Evolutionary conservation across 768 basidiomycete genomes (phyloP).

Genomic region (Suillus placidus): DNA sequence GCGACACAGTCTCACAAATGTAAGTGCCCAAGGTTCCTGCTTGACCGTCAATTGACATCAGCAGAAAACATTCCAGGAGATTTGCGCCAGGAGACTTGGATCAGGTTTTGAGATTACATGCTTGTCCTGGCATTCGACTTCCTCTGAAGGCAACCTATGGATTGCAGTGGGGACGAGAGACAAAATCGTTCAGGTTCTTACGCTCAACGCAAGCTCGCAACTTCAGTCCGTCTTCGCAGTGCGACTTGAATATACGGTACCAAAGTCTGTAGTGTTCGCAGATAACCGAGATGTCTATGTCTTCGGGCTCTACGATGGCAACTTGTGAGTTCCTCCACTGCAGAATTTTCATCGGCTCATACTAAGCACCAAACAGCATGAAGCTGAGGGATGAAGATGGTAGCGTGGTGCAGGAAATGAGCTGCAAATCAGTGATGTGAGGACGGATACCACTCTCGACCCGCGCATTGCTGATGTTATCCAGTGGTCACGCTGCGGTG

Average conservation of each 20-base stretch:
- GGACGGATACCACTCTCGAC: background rate
- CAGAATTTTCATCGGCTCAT: too few relatives aligned
- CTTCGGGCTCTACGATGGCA: slow-evolving; percentile 15
- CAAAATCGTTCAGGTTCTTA: slow-evolving; percentile 6
- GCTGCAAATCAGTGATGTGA: slow-evolving; percentile 13
- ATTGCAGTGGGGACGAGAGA: slow-evolving; percentile 13
- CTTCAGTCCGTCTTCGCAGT: slow-evolving; percentile 13
- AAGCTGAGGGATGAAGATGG: slow-evolving; percentile 11
- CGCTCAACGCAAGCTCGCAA: slow-evolving; percentile 9
- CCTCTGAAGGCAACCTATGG: background rate
- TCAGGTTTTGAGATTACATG: slow-evolving; percentile 16
- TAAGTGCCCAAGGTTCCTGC: slow-evolving; percentile 4
- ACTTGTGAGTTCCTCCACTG: slow-evolving; percentile 12
- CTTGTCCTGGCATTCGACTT: slow-evolving; percentile 6
- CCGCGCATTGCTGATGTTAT: background rate
- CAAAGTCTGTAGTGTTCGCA: slow-evolving; percentile 8
- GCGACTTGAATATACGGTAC: slow-evolving; percentile 5
- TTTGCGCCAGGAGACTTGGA: slow-evolving; percentile 13
- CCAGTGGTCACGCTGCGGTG: too few relatives aligned
- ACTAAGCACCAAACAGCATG: slow-evolving; percentile 5
- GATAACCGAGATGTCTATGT: slow-evolving; percentile 1
- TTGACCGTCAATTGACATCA: background rate
- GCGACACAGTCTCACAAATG: slow-evolving; percentile 9
- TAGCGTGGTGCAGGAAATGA: slow-evolving; percentile 4
- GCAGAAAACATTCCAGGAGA: slow-evolving; percentile 16